These are phyloP conservation scores for Pichia sp. DNA, from an alignment of 1,139 yeast genomes.

Conservation along the genomic window DNA sequence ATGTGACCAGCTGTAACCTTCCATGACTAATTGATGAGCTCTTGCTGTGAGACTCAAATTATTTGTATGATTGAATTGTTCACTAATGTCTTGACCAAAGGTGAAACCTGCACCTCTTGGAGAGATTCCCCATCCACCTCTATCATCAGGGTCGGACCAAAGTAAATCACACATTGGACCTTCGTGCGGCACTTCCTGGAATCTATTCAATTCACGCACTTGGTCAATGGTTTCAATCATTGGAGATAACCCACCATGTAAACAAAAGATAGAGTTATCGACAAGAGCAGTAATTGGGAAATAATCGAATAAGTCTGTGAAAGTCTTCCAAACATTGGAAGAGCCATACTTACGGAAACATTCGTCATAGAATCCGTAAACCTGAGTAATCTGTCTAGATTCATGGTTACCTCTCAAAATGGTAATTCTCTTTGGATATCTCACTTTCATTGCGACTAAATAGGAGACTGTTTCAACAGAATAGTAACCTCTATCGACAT, in stretches of 20 bases:
- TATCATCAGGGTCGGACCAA: conserved; percentile 98
- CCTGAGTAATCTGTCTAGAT: conserved; percentile 94
- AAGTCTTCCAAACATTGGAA: conserved; percentile 85
- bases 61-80: conserved; percentile 72
- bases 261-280: conserved; percentile 65
- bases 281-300: conserved; percentile 91
- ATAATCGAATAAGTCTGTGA: conserved; percentile 77
- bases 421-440: conserved; percentile 92
- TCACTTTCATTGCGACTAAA: conserved; percentile 73
- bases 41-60: conserved; percentile 84
- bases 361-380: conserved; percentile 97
- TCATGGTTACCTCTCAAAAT: conserved; percentile 96
- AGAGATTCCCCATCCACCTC: conserved; percentile 94
- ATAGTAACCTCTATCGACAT: conserved; percentile 96
- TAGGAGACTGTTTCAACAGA: conserved; percentile 83
- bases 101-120: conserved; percentile 99
- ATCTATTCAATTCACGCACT: conserved; percentile 56
- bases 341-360: conserved; percentile 92
- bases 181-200: conserved; percentile 97
- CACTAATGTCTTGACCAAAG: conserved; percentile 82
- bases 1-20: conserved; percentile 71
- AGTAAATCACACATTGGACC: conserved; percentile 98
- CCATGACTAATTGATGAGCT: conserved; percentile 98
- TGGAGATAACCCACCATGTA: conserved; percentile 96
- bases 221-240: conserved; percentile 86